Percentiles rank a stretch among this genome's conserved stretches.
Conservation (phyloP, 2,329 filamentous ascomycete genomes). For the Paramyrothecium roridum region DNA sequence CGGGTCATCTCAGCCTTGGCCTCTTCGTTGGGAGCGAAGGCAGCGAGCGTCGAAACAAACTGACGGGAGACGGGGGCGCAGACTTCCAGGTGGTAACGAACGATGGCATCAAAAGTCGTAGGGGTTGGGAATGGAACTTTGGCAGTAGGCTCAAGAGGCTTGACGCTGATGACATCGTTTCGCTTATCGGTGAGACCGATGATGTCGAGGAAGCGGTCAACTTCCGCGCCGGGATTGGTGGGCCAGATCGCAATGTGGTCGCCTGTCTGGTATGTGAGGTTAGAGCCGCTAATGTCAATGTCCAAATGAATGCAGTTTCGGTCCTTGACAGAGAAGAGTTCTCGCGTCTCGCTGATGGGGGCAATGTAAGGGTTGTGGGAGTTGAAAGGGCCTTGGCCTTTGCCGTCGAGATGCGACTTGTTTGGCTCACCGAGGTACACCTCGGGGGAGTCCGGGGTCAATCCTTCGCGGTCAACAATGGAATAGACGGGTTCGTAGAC, state of each 20-base stretch:
- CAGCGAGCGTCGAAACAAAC: conserved; percentile 80
- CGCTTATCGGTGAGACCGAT: conserved; percentile 75
- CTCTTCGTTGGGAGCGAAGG: conserved; percentile 83
- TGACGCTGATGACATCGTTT: conserved; percentile 80
- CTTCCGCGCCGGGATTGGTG: conserved; percentile 88
- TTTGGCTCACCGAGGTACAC: conserved; percentile 97
- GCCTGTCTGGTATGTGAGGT: conserved; percentile 90
- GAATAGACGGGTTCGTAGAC: conserved; percentile 92
- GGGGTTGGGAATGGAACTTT: conserved; percentile 98
- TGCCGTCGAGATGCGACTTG: conserved; percentile 88
- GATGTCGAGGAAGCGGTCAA: conserved; percentile 81
- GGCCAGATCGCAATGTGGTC: conserved; percentile 98
- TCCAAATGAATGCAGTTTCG: conserved; percentile 97
- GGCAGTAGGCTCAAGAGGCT: conserved; percentile 88
- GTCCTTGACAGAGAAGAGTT: conserved; percentile 85
- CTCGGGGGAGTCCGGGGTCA: conserved; percentile 70
- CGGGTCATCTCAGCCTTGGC: conserved; percentile 85
- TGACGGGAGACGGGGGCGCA: conserved; percentile 94
- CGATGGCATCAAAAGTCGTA: conserved; percentile 90
- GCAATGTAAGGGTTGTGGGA: conserved; percentile 97
- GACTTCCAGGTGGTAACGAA: conserved; percentile 96
- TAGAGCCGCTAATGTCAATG: conserved; percentile 84
- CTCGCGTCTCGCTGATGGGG: conserved; percentile 84
- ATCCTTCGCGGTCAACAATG: conserved; percentile 70
- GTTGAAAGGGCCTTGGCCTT: conserved; percentile 85